Percentiles rank a stretch among this genome's conserved stretches.
phyloP scores from a whole-genome alignment of 2,329 filamentous ascomycete species.

The Botrytis cinerea region DNA sequence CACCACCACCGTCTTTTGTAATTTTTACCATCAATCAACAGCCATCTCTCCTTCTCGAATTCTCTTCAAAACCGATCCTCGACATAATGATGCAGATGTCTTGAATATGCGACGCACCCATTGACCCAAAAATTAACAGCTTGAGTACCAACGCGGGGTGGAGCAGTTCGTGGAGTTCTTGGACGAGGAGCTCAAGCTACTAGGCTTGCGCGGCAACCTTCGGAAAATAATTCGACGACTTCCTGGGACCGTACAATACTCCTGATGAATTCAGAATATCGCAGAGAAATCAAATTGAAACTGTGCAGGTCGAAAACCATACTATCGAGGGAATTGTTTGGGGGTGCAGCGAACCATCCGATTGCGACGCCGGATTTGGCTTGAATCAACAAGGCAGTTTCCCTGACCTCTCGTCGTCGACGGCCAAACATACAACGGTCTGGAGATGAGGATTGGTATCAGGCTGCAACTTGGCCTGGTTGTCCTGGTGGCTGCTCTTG shows the following conservation, averaged over 20 bases:
- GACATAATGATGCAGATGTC: background rate
- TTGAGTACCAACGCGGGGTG: constrained; percentile 12
- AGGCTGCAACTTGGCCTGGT: constrained; percentile 82
- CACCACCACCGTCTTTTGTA: background rate
- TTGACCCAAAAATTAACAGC: background rate
- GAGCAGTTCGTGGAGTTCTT: background rate
- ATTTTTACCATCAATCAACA: background rate
- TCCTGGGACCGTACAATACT: background rate
- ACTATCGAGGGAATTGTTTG: constrained; percentile 8
- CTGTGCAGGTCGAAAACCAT: background rate
- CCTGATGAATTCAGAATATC: constrained; percentile 3
- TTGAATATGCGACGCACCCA: constrained; percentile 14
- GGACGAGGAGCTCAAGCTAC: background rate
- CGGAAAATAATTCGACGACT: background rate
- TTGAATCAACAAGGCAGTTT: constrained; percentile 6
- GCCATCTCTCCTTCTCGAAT: background rate
- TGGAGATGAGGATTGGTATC: constrained; percentile 78
- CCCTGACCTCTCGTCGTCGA: background rate
- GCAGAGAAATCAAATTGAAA: background rate
- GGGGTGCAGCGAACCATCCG: background rate
- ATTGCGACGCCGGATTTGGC: constrained; percentile 10
- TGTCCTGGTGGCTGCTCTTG: constrained; percentile 72
- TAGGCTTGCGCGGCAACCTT: constrained; percentile 1
- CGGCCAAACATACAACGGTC: background rate
- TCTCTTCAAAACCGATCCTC: background rate